Evolutionary conservation across 768 basidiomycete genomes (phyloP), one percentile per base, ranked within the genome.

Genomic region (Lentinula boryana): DNA sequence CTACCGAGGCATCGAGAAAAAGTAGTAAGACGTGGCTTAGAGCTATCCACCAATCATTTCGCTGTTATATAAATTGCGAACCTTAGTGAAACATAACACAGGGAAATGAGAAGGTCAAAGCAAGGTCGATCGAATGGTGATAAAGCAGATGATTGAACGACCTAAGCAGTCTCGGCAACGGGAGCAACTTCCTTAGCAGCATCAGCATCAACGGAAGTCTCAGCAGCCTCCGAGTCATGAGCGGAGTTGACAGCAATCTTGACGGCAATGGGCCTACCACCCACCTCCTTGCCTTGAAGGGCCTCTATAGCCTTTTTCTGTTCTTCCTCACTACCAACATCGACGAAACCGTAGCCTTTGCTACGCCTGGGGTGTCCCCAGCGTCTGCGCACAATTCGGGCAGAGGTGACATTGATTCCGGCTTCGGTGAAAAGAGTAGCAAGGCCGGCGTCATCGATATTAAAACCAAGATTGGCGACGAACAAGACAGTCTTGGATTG

Each of bases 311-410:
- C 96, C 78, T 94, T 93, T 72, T 87, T 74, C 79, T 99, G 96
- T 75, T 95, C 87, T 67, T 86, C 90, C 74, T 94, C 88, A 66
- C 78, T 78, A 63, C 90, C 93, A 64, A 97, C 93, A 67, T 98
- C 95, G 70, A 99, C 96, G 70, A 99, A 99, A 56, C 94, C 96
- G 74, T 95, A 98, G 60, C 96, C 96, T 76, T 96, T 96, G 82
- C 90, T 93, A 75, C 86, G 90, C 72, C 89, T 84, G 69, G 89
- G 88, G 46, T 84, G 83, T 3, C 92, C 93, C 82, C 84, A 93
- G 68, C 87, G 85, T 69, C 88, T 83, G 71, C 87, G 86, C 67
- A 98, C 93, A 64, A 99, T 90, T 65, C 91, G 91, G 63, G 95
- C 95, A 66, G 89, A 89, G 70, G 82, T 79, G 65, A 96, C 91